Conservation (phyloP, 352 stramenopile species). For the Stramenopiles sp. region DNA sequence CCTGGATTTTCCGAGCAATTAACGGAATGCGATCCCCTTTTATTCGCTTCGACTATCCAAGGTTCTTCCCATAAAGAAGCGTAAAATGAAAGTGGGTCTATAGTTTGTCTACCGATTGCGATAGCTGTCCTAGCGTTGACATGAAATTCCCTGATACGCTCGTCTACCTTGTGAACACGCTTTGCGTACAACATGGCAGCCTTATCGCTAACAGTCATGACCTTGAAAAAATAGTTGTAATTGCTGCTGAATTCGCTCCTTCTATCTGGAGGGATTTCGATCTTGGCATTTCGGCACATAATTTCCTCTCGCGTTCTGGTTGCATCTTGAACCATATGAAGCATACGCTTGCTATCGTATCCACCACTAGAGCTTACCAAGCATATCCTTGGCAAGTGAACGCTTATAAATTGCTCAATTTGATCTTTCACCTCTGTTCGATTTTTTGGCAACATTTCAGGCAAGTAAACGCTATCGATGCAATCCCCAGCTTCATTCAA, state of each 20-base stretch:
- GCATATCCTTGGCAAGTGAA: neutral
- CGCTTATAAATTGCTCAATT: neutral
- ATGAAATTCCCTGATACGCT: neutral
- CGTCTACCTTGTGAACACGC: neutral
- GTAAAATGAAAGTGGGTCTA: neutral
- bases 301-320: neutral
- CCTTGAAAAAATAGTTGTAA: neutral
- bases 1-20: neutral
- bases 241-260: neutral
- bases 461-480: neutral
- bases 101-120: neutral
- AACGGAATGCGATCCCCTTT: neutral
- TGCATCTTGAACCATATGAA: neutral
- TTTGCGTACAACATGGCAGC: neutral
- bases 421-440: neutral
- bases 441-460: neutral
- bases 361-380: neutral
- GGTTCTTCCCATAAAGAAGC: neutral
- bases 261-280: neutral
- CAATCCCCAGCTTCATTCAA: neutral
- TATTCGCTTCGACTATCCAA: neutral
- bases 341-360: neutral
- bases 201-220: neutral
- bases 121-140: neutral
- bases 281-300: neutral